Percentiles rank a stretch among this genome's conserved stretches.
These are phyloP conservation scores for Phytophthora chlamydospora DNA, from an alignment of 352 stramenopile species.

Conservation along the genomic window DNA sequence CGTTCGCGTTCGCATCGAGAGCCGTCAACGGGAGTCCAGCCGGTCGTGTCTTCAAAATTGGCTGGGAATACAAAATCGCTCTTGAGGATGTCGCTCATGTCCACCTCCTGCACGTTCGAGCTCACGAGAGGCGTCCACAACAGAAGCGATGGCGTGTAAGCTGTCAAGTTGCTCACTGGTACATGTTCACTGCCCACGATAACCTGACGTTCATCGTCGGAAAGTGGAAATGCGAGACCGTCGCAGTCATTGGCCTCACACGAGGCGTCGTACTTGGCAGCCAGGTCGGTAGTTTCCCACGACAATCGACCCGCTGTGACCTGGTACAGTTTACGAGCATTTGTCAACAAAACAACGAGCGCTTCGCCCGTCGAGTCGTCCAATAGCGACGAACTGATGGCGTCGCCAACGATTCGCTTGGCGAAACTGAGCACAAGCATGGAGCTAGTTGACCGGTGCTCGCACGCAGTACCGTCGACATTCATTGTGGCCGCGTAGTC, in stretches of 20 bases:
- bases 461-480: constrained; percentile 27
- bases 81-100: constrained; percentile 53
- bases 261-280: constrained; percentile 35
- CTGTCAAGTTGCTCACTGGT: constrained; percentile 34
- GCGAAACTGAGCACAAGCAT: constrained; percentile 67
- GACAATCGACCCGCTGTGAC: constrained; percentile 52
- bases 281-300: constrained; percentile 45
- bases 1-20: constrained; percentile 53
- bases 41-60: constrained; percentile 43
- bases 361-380: constrained; percentile 13
- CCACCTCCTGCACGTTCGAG: constrained; percentile 60
- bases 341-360: constrained; percentile 41
- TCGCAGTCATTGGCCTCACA: constrained; percentile 38
- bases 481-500: constrained; percentile 44
- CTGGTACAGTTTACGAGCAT: constrained; percentile 51
- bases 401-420: constrained; percentile 51
- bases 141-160: constrained; percentile 35
- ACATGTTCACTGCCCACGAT: constrained; percentile 40
- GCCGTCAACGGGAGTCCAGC: constrained; percentile 40
- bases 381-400: constrained; percentile 36
- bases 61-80: constrained; percentile 59
- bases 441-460: constrained; percentile 34
- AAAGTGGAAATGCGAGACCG: constrained; percentile 37
- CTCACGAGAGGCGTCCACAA: constrained; percentile 47
- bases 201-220: constrained; percentile 21